Evolutionary conservation across 139 green algal genomes (phyloP).

Genomic region (Dunaliella primolecta): DNA sequence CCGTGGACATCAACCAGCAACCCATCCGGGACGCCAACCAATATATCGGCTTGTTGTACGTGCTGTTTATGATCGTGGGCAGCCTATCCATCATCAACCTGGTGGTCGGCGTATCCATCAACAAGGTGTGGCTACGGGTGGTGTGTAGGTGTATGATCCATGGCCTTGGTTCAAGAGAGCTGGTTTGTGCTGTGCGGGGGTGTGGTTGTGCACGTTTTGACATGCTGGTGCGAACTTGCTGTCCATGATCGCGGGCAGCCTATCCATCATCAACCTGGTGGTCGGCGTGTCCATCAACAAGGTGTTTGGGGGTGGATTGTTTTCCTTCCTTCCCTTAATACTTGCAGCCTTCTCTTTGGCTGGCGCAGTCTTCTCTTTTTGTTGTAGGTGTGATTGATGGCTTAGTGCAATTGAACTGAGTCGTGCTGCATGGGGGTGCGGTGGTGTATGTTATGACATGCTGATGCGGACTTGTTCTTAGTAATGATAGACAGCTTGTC

Average conservation of each 20-base stretch:
- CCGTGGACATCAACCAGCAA: constrained; percentile 44
- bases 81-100: constrained; percentile 31
- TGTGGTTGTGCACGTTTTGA: not conserved
- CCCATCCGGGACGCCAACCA: constrained; percentile 41
- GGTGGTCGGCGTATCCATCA: constrained; percentile 41
- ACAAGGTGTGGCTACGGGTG: constrained; percentile 23
- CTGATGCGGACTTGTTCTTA: constrained; percentile 59
- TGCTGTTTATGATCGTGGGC: constrained; percentile 53
- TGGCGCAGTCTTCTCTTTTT: no score
- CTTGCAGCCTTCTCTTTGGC: no score
- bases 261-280: constrained; percentile 29
- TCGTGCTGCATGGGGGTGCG: no score
- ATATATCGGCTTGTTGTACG: constrained; percentile 52
- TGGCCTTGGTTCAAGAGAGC: no score
- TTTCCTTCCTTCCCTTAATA: no score
- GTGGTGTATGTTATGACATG: no score
- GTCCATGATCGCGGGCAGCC: constrained; percentile 47
- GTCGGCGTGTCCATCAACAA: constrained; percentile 47
- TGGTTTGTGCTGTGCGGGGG: not conserved
- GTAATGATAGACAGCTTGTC: constrained; percentile 41
- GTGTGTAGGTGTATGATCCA: not conserved
- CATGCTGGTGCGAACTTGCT: constrained; percentile 34
- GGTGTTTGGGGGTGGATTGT: no score
- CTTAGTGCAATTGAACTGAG: no score
- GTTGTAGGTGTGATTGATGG: no score